Evolutionary conservation across 495 filamentous ascomycete genomes (phyloP).

Genomic region (Neurospora hispaniola): DNA sequence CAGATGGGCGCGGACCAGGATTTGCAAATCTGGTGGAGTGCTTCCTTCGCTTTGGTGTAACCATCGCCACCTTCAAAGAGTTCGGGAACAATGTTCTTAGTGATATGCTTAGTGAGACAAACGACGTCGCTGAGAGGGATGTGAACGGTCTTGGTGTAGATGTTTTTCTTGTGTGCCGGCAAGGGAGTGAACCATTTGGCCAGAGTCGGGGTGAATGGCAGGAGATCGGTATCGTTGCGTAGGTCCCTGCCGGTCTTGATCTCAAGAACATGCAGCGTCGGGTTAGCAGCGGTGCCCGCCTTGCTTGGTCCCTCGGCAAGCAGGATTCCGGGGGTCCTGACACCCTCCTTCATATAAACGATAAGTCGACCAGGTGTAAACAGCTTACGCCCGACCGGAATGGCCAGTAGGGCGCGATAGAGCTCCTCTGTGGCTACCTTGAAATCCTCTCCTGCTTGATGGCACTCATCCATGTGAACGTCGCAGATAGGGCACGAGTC

Average conservation of each 20-base stretch:
- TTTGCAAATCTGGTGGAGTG: slow-evolving; percentile 49
- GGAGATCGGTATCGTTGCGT: slow-evolving; percentile 63
- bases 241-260: slow-evolving; percentile 50
- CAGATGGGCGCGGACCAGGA: slow-evolving; percentile 65
- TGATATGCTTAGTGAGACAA: slow-evolving; percentile 63
- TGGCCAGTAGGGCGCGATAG: slow-evolving; percentile 55
- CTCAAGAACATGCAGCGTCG: slow-evolving; percentile 66
- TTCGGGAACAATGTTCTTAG: slow-evolving; percentile 50
- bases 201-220: slow-evolving; percentile 67
- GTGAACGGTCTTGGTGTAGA: slow-evolving; percentile 51
- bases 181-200: slow-evolving; percentile 48
- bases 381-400: slow-evolving; percentile 70
- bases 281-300: slow-evolving; percentile 43
- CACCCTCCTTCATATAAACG: slow-evolving; percentile 58
- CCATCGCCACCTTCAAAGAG: slow-evolving; percentile 37
- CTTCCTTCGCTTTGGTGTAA: slow-evolving; percentile 40
- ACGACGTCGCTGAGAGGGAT: slow-evolving; percentile 66
- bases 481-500: slow-evolving; percentile 79
- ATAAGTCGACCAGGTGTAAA: slow-evolving; percentile 64
- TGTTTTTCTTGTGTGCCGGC: slow-evolving; percentile 45
- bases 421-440: slow-evolving; percentile 62
- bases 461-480: slow-evolving; percentile 63
- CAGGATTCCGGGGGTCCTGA: slow-evolving; percentile 70
- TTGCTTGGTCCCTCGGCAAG: slow-evolving; percentile 57
- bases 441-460: slow-evolving; percentile 69